Base-by-base conservation (phyloP, 805 yeast genomes). In the Candida oleophila region DNA sequence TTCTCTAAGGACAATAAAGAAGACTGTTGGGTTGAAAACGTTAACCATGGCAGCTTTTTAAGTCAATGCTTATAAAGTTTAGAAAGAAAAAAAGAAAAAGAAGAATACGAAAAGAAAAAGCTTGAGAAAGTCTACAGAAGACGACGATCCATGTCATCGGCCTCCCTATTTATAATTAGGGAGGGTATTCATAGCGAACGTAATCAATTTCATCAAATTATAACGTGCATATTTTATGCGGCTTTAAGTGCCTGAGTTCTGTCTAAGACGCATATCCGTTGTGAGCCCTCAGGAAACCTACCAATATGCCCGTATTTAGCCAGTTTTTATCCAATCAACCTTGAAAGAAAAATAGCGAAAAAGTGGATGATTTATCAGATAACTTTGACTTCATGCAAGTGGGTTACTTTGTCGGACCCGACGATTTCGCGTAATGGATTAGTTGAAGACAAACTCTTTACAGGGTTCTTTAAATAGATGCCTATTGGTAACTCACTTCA, bases 1-100 rank as follows among this genome's bases (percentile, higher is more conserved):
- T 73, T 92, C 99, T 77, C 99, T 86, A 66, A 92, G 85, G 49
- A 90, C 94, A 55, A 91, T 85, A 70, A 90, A 89, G 76, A 89
- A 90, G 51, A 90, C 84, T 56, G 81, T 83, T 38, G 81, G 83
- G 61, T 83, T 81, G 65, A 86, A 85, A 35, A 85, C 86, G 69
- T 76, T 61, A 32, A 65, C 77, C 80, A 74, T 74, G 30, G 37
- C 19, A 34, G 7, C 7, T 16, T n/a, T 5, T 34, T 34, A 16
- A 34, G 37, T n/a, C 37, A n/a, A 16, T 34, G 19, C 19, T 34
- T 7, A 5, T 16, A 16, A 14, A 15, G 36, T 33, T 33, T 33
- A 4, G 39, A 7, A 34, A 34, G 16, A 34, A 19, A 7, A 34
- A 34, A 9, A 34, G 37, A 19, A 34, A 34, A 34, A 14, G n/a